Percentiles rank a stretch among this genome's conserved stretches.
These are phyloP conservation scores for Mimosa bimucronata DNA, from an alignment of 306 rosid species.

Conservation along the genomic window DNA sequence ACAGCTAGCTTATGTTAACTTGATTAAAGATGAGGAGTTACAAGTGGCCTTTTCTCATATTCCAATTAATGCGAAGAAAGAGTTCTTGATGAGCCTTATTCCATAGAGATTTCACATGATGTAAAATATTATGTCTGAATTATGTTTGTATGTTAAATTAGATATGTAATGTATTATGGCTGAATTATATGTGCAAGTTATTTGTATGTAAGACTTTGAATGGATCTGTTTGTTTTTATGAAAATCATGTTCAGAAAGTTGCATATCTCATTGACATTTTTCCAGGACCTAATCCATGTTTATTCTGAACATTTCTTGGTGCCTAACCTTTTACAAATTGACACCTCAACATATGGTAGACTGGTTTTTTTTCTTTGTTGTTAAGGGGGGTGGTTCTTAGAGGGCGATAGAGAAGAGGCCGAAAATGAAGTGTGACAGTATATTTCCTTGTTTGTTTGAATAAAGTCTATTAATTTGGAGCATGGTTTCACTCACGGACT, in stretches of 20 bases:
- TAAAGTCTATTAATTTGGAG: slow-evolving; percentile 24
- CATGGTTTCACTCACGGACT: slow-evolving; percentile 1
- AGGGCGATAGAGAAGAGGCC: slow-evolving; percentile 2
- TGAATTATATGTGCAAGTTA: no score
- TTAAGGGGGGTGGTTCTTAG: background rate
- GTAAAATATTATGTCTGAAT: no score
- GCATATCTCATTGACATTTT: slow-evolving; percentile 49
- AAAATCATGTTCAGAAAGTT: slow-evolving; percentile 43
- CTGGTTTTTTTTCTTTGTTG: slow-evolving; percentile 8
- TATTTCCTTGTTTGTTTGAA: slow-evolving; percentile 33
- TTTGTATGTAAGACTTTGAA: no score
- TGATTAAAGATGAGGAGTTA: no score
- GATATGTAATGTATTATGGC: no score
- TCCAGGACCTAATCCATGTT: slow-evolving; percentile 59
- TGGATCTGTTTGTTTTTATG: slow-evolving; percentile 38
- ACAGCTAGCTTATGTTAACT: no score
- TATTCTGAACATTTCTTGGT: slow-evolving; percentile 37
- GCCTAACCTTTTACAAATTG: slow-evolving; percentile 35
- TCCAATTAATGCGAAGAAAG: no score
- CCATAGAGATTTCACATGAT: no score
- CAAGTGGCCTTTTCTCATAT: no score
- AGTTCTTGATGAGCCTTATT: no score
- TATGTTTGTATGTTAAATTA: no score
- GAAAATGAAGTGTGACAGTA: slow-evolving; percentile 29
- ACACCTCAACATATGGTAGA: slow-evolving; percentile 37